Evolutionary conservation across 805 yeast species (phyloP).

Genomic region (Wickerhamiella kazuoi): DNA sequence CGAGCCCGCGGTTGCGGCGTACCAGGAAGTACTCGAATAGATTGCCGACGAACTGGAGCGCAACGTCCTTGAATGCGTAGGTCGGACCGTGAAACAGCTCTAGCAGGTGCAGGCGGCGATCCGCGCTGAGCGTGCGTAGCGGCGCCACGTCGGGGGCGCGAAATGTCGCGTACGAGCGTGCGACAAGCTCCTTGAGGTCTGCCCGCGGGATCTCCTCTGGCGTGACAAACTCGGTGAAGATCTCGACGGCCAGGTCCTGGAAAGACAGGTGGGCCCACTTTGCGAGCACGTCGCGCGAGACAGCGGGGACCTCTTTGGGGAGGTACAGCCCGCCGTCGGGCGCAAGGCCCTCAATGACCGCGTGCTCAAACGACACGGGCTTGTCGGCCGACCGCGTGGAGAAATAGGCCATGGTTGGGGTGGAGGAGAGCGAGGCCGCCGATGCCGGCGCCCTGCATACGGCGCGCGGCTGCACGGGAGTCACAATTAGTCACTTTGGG

Average conservation of each 20-base stretch:
- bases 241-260: constrained; percentile 72
- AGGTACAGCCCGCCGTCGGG: constrained; percentile 92
- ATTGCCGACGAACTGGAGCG: constrained; percentile 94
- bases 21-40: constrained; percentile 79
- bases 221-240: constrained; percentile 63
- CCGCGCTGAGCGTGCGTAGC: constrained; percentile 37
- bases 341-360: constrained; percentile 56
- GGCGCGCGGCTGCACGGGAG: too few relatives aligned
- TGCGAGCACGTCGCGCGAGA: constrained; percentile 36
- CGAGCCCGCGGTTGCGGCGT: constrained; percentile 44
- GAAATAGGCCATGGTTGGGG: constrained; percentile 15
- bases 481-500: too few relatives aligned
- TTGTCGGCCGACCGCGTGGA: constrained; percentile 24
- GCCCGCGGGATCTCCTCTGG: constrained; percentile 52
- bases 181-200: constrained; percentile 47
- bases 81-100: constrained; percentile 99
- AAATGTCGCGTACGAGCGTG: constrained; percentile 75
- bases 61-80: constrained; percentile 97
- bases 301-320: constrained; percentile 64
- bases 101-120: constrained; percentile 45
- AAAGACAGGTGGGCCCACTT: constrained; percentile 64
- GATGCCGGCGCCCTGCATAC: too few relatives aligned
- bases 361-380: constrained; percentile 24
- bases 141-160: constrained; percentile 85
- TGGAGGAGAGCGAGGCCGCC: background rate